A percentile compares a stretch with the other conserved stretches of the same genome.
Conservation (phyloP, 202 grass and related monocot species). For the Carex sylvatica region DNA sequence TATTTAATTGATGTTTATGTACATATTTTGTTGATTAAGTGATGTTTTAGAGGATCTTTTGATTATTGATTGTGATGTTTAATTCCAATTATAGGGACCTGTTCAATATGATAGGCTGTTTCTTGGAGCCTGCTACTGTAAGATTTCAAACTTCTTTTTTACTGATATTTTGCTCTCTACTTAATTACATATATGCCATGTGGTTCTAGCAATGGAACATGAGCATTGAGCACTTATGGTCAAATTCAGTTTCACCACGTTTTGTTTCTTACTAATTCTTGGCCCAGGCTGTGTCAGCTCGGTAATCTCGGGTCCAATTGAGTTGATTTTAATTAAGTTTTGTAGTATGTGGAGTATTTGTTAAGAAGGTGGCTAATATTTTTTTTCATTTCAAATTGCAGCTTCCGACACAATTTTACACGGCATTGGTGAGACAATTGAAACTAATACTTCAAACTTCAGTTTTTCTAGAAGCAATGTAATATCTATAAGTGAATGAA, state of each 20-base stretch:
- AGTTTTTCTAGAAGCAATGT: not conserved
- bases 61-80: conserved; percentile 16
- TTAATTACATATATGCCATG: not conserved
- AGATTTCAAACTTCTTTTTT: conserved; percentile 30
- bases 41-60: conserved; percentile 5
- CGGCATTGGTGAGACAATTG: conserved; percentile 70
- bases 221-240: not conserved
- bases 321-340: not conserved
- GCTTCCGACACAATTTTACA: conserved; percentile 93
- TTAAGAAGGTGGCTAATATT: not conserved
- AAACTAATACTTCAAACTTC: conserved; percentile 11
- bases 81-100: conserved; percentile 61
- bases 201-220: not conserved
- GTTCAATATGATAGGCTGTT: conserved; percentile 85
- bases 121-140: conserved; percentile 91
- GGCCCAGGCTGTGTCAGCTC: not conserved
- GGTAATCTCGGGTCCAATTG: not conserved
- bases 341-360: not conserved
- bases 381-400: conserved; percentile 37
- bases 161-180: not conserved
- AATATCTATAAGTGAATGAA: conserved; percentile 2
- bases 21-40: not conserved
- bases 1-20: not conserved
- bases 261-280: not conserved
- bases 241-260: not conserved